phyloP scores from a whole-genome alignment of 441 rosid species.

The Adansonia gregorii region DNA sequence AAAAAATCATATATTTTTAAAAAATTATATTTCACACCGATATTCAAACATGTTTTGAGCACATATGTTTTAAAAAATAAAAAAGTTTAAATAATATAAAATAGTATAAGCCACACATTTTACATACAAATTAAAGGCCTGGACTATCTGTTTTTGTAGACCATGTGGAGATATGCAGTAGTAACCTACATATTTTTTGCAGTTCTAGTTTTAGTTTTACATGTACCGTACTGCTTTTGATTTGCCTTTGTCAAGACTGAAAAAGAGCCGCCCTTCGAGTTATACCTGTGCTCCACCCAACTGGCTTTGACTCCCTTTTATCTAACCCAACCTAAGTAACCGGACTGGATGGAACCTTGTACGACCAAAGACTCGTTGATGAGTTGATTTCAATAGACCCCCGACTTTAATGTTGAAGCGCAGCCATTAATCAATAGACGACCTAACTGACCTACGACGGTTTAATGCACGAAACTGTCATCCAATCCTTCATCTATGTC shows the following conservation, averaged over 20 bases:
- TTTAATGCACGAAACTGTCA: not conserved
- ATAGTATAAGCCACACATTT: no score
- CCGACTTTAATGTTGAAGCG: no score
- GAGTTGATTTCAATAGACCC: no score
- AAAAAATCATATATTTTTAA: no score
- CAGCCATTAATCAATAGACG: no score
- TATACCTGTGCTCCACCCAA: slow-evolving; percentile 11
- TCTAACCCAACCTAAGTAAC: no score
- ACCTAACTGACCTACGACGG: not conserved
- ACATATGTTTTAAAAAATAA: no score
- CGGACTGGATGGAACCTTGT: no score
- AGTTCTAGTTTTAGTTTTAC: not conserved
- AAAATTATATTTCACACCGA: no score
- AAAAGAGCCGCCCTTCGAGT: slow-evolving; percentile 24
- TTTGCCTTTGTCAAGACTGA: slow-evolving; percentile 50
- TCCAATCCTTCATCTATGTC: not conserved
- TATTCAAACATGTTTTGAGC: no score
- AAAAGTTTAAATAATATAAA: no score
- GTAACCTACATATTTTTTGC: not conserved
- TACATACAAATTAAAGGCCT: not conserved
- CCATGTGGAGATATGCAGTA: slow-evolving; percentile 9
- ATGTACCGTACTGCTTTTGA: not conserved
- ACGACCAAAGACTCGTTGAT: no score
- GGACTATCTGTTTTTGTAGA: not conserved
- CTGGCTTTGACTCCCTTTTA: slow-evolving; percentile 9